Base-by-base conservation (phyloP, 768 basidiomycete genomes). In the Suillus spraguei region DNA sequence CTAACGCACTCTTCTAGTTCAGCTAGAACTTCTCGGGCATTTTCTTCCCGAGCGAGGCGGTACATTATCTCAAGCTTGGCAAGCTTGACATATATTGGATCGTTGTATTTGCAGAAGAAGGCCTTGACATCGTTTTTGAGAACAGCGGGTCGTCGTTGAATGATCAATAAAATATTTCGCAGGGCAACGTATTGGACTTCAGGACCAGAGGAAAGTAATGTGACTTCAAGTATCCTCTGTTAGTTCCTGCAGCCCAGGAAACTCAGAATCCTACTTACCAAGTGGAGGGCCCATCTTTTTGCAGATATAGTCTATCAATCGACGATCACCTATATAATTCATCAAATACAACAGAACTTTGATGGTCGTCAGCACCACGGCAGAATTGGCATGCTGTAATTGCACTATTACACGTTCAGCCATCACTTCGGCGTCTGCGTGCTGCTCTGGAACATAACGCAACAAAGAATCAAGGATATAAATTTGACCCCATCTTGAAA, bases 81-180 rank as follows among this genome's bases (percentile, higher is more conserved):
- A 36, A 99, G 83, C 75, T 99, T 99, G 74, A 99, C 94, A 74
- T 99, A 99, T 68, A 99, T 97, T 3, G 97, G 97, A 71, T 99
- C 97, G 74, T 99, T 99, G 77, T 99, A 99, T 77, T 99, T 99
- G 91, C 95, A 98, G 79, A 99, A 99, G 79, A 99, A 99, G 16
- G 98, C 96, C 70, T 95, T 95, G 71, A 99, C 97, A 72, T 99
- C 97, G 77, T 97, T 97, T 77, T 92, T 92, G 47, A 99, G 81
- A 38, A 99, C 94, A 14, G 88, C 77, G 4, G 97, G 95, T 36
- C 97, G 85, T 55, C 97, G 87, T 79, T 99, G 97, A 66, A 99
- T 96, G 74, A 99, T 97, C 55, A 99, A 85, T 56, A 98, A 83
- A 72, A 99, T 99, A 72, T 99, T 99, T 60, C 97, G 88, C 36